Evolutionary conservation across 352 stramenopile species (phyloP).

Genomic region (Lagenidium giganteum): DNA sequence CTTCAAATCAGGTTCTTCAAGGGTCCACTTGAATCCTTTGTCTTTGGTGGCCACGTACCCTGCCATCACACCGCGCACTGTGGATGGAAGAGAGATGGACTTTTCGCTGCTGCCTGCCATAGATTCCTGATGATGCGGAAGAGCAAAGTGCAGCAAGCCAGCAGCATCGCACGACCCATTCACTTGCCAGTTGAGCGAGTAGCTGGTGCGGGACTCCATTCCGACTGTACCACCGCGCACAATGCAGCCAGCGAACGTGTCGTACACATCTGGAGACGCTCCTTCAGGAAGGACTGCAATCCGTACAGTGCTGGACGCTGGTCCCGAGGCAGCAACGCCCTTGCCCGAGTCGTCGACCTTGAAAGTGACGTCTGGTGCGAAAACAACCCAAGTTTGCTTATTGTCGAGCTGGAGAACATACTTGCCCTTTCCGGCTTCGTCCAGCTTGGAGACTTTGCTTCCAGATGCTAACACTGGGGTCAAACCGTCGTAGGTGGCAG

Average conservation of each 20-base stretch:
- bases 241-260: slow-evolving; percentile 51
- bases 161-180: slow-evolving; percentile 35
- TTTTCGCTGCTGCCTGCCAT: slow-evolving; percentile 15
- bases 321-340: slow-evolving; percentile 32
- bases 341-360: slow-evolving; percentile 32
- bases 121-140: slow-evolving; percentile 57
- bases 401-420: slow-evolving; percentile 59
- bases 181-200: slow-evolving; percentile 56
- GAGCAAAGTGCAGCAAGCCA: slow-evolving; percentile 60
- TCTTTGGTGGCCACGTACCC: slow-evolving; percentile 20
- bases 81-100: slow-evolving; percentile 41
- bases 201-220: slow-evolving; percentile 48
- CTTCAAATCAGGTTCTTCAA: slow-evolving; percentile 42
- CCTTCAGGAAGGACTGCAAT: slow-evolving; percentile 44
- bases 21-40: slow-evolving; percentile 28
- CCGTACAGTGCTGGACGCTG: slow-evolving; percentile 46
- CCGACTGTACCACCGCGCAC: slow-evolving; percentile 43
- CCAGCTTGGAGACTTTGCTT: slow-evolving; percentile 39
- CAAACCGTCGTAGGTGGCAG: slow-evolving; percentile 47
- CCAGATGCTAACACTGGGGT: slow-evolving; percentile 45
- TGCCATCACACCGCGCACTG: slow-evolving; percentile 46
- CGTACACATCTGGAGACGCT: slow-evolving; percentile 33
- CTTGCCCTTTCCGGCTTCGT: slow-evolving; percentile 34
- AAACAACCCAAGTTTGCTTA: slow-evolving; percentile 75
- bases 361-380: slow-evolving; percentile 32